Conservation (phyloP, 306 rosid genomes). For the Senna siamea region DNA sequence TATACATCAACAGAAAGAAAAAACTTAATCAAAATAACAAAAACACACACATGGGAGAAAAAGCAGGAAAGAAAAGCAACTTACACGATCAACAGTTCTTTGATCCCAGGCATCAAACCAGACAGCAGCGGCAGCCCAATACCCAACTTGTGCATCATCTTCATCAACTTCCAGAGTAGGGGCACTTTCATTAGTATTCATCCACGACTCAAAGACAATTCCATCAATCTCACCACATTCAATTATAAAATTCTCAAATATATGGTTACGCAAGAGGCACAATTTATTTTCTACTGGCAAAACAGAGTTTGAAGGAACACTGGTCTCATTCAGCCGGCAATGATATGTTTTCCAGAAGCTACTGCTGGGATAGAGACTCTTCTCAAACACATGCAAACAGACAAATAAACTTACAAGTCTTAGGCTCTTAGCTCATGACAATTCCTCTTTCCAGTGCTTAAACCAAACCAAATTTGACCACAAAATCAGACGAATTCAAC, state of each 20-base stretch:
- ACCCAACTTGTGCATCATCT: conserved; percentile 66
- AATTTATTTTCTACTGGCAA: conserved; percentile 53
- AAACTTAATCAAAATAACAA: conserved; percentile 4
- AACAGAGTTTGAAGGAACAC: conserved; percentile 56
- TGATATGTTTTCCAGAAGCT: conserved; percentile 89
- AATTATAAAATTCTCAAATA: conserved; percentile 57
- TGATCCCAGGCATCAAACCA: conserved; percentile 94
- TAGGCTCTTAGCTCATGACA: conserved; percentile 48
- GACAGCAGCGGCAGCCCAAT: conserved; percentile 91
- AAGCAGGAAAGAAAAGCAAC: conserved; percentile 42
- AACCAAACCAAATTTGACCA: conserved; percentile 34
- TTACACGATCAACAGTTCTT: conserved; percentile 88
- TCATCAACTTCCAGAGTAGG: conserved; percentile 56
- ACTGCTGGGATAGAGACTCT: conserved; percentile 94
- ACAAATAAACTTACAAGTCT: conserved; percentile 43
- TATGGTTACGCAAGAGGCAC: conserved; percentile 56
- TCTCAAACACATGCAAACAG: conserved; percentile 47
- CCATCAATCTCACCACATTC: conserved; percentile 95
- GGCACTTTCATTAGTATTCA: conserved; percentile 57
- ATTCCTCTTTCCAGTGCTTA: conserved; percentile 31
- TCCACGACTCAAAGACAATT: conserved; percentile 82
- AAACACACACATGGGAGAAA: conserved; percentile 4
- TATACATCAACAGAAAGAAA: conserved; percentile 16
- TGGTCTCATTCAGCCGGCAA: conserved; percentile 57
- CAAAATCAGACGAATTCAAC: conserved; percentile 43